Conservation (phyloP, 2,329 filamentous ascomycete species). For the Botrytis tulipae region DNA sequence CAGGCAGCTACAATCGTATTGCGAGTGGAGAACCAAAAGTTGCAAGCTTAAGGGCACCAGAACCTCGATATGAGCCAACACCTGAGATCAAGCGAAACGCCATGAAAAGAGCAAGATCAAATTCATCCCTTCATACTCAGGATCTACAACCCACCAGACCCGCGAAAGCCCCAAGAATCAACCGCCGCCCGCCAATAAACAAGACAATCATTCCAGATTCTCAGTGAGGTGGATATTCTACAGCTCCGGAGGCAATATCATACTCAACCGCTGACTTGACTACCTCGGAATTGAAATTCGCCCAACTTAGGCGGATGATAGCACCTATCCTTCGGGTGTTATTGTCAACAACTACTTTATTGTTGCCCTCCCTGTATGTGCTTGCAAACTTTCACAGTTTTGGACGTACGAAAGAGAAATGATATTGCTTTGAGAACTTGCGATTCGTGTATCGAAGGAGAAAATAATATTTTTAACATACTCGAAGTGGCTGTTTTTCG, state of each 20-base stretch:
- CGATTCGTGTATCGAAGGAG: neutral
- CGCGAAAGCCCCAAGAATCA: constrained; percentile 18
- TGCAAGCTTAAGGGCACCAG: neutral
- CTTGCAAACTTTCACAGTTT: neutral
- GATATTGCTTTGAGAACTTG: neutral
- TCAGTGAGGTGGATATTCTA: neutral
- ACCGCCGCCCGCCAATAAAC: neutral
- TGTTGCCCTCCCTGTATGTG: neutral
- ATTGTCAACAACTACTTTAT: neutral
- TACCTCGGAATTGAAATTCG: neutral
- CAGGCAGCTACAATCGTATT: constrained; percentile 19
- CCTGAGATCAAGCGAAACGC: constrained; percentile 17
- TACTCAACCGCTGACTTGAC: neutral
- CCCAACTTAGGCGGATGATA: neutral
- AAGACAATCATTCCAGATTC: constrained; percentile 21
- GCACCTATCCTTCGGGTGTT: neutral
- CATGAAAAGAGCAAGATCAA: constrained; percentile 20
- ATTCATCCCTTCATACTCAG: neutral
- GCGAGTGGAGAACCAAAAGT: neutral
- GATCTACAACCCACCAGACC: neutral
- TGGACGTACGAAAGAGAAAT: neutral
- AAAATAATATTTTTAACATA: neutral
- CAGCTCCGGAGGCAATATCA: neutral
- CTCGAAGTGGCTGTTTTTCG: neutral
- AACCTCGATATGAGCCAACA: neutral